Base-by-base conservation (phyloP, 2,329 filamentous ascomycete species). In the Pleoardoris graminearum region DNA sequence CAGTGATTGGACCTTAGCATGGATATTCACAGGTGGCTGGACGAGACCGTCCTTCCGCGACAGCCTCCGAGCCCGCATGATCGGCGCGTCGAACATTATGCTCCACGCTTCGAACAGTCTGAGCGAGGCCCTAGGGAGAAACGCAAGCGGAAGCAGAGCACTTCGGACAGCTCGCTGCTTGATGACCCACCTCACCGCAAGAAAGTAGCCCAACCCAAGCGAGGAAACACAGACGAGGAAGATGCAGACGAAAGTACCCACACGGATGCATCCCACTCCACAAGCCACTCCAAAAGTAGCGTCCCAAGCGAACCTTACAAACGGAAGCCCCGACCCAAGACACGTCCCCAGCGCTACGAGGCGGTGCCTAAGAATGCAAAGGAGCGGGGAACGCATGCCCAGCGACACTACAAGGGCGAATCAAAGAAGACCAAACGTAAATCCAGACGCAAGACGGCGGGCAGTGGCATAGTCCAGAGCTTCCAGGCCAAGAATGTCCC, bases 21-120 rank as follows among this genome's bases (percentile, higher is more conserved):
- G 77, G 75, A 79, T 56, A 76, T 80, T 56, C 64, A 63, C 42
- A 70, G 65, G 58, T 80, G 77, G 77, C 69, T 80, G 41, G 68
- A 75, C 46, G 67, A 74, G 49, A 77, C 72, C 7, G 70, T 66
- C 49, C 67, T 71, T 43, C 66, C 71, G 53, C 63, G 67, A 50
- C 61, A 59, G 46, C 54, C 65, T 49, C 62, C 67, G 44, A 67
- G 60, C 33, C 59, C 38, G 38, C 57, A 63, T 33, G 57, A 66
- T 23, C 45, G 59, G 44, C 53, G 56, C 36, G 53, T 39, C 36
- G 39, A 67, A 38, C 55, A 65, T 37, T 56, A 59, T 50, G 64
- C 62, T 42, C 43, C 61, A 23, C 58, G 59, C 48, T 60, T 56
- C 44, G 61, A 64, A 48, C 51, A 54, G 42, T 27, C 59, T 37